A percentile compares a stretch with the other conserved stretches of the same genome.
phyloP scores from a whole-genome alignment of 768 basidiomycete species.

The Ramaria sp. region DNA sequence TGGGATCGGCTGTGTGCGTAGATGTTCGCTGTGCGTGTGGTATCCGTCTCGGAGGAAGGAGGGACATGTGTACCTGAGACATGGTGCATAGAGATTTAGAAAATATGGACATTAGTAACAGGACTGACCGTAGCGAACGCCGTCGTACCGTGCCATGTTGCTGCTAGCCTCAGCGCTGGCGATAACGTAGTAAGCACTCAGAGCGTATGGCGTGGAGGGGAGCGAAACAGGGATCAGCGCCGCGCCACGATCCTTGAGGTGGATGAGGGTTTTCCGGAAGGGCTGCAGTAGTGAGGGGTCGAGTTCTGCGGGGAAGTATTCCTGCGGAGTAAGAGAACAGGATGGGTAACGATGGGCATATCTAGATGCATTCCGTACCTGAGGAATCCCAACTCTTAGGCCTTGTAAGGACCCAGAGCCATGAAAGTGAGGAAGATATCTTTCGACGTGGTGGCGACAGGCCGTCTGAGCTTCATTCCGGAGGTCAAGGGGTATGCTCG shows the following conservation, averaged over 20 bases:
- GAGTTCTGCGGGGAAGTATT: conserved; percentile 73
- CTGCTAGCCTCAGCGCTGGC: conserved; percentile 91
- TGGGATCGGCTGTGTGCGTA: conserved; percentile 58
- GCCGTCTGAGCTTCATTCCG: conserved; percentile 25
- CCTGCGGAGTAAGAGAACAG: conserved; percentile 25
- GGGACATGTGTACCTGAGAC: conserved; percentile 11
- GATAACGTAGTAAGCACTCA: conserved; percentile 94
- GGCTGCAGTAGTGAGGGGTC: conserved; percentile 32
- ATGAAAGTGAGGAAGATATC: background rate
- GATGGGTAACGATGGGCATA: background rate
- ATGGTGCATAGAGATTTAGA: conserved; percentile 11
- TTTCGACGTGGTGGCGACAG: conserved; percentile 1
- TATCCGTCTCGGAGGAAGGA: conserved; percentile 30
- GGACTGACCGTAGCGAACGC: conserved; percentile 64
- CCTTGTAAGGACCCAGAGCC: conserved; percentile 27
- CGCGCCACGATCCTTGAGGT: conserved; percentile 47
- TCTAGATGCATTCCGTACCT: conserved; percentile 29
- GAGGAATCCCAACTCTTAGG: conserved; percentile 66
- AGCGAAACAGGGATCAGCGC: conserved; percentile 62
- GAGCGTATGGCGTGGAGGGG: conserved; percentile 55
- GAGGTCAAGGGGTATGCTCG: conserved; percentile 39
- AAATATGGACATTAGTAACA: background rate
- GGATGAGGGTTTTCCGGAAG: conserved; percentile 34
- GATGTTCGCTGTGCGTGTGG: conserved; percentile 39
- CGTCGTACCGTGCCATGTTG: conserved; percentile 84